Percentiles rank a stretch among this genome's conserved stretches.
phyloP scores from a whole-genome alignment of 495 filamentous ascomycete species.

The Aspergillus avenaceus region DNA sequence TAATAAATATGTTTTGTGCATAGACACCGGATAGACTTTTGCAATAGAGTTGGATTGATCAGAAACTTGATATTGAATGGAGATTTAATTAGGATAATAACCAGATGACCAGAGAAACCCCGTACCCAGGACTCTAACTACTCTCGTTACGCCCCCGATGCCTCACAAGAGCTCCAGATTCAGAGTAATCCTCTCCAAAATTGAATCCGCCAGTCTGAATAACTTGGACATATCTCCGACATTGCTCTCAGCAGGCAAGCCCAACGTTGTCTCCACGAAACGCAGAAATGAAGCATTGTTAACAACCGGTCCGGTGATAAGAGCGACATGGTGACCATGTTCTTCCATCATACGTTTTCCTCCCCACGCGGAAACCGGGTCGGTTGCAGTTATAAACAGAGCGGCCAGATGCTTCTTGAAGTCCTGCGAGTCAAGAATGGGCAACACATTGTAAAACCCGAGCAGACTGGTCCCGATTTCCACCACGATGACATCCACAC shows the following conservation, averaged over 20 bases:
- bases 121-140: too few relatives aligned
- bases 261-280: not conserved
- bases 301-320: not conserved
- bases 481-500: not conserved
- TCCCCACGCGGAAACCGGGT: not conserved
- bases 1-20: not conserved
- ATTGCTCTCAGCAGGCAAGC: not conserved
- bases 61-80: too few relatives aligned
- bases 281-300: not conserved
- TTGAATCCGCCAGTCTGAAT: too few relatives aligned
- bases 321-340: not conserved
- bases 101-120: too few relatives aligned
- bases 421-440: not conserved
- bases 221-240: not conserved
- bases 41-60: too few relatives aligned
- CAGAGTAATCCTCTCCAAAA: too few relatives aligned
- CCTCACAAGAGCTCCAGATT: too few relatives aligned
- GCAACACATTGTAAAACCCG: not conserved
- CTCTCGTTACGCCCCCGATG: too few relatives aligned
- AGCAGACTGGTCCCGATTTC: not conserved
- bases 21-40: not conserved
- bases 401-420: not conserved
- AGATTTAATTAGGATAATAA: too few relatives aligned
- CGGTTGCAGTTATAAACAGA: not conserved
- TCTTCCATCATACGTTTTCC: not conserved